Evolutionary conservation across 2,329 filamentous ascomycete species (phyloP).

Genomic region (Colletotrichum kahawae): DNA sequence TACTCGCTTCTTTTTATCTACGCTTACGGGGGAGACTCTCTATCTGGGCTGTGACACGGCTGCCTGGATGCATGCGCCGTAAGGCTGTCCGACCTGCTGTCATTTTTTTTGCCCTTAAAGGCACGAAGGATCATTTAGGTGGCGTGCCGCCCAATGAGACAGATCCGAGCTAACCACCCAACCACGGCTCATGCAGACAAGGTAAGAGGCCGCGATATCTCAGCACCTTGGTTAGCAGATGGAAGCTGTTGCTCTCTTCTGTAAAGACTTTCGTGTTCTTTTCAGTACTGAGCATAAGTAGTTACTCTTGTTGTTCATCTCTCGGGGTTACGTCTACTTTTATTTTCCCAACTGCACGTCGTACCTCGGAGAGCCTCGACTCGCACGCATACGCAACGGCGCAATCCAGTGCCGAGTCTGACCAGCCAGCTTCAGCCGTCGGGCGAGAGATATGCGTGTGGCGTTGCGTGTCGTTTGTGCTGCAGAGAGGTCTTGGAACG

Average conservation of each 20-base stretch:
- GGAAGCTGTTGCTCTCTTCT: background rate
- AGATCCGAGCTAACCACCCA: background rate
- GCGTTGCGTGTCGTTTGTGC: background rate
- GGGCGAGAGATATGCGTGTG: background rate
- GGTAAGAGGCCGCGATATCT: background rate
- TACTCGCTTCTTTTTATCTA: background rate
- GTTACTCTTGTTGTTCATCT: background rate
- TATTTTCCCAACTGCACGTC: fast-evolving
- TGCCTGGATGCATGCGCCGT: background rate
- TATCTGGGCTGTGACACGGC: background rate
- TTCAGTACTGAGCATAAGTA: background rate
- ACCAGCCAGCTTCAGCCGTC: background rate
- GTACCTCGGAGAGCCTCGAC: fast-evolving
- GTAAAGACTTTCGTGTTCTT: fast-evolving
- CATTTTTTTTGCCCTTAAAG: background rate
- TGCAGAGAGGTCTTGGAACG: background rate
- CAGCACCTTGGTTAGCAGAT: background rate
- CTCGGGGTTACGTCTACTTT: background rate
- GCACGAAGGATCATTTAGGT: background rate
- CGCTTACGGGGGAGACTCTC: background rate
- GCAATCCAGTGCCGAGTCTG: background rate
- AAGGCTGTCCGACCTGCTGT: background rate
- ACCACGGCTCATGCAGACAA: background rate
- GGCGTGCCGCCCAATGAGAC: background rate
- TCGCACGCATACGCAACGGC: background rate